Evolutionary conservation across 305 asterid species (phyloP).

Genomic region (Fraxinus baroniana): DNA sequence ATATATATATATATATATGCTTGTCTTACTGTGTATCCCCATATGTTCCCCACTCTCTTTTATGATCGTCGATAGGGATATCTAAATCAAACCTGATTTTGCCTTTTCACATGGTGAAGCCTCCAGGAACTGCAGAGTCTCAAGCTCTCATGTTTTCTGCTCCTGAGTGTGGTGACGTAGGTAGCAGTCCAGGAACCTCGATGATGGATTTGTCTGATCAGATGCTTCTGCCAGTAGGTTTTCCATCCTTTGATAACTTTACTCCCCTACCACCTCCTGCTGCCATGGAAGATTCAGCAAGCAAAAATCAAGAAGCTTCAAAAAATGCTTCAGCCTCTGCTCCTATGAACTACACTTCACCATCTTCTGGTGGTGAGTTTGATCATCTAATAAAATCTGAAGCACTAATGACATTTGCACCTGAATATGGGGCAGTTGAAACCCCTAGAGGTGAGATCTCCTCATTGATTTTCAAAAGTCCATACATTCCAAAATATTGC

Average conservation of each 20-base stretch:
- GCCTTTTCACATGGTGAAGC: conserved; percentile 62
- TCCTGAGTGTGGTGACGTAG: conserved; percentile 73
- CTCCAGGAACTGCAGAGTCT: conserved; percentile 92
- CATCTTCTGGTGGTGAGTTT: conserved; percentile 64
- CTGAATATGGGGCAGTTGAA: conserved; percentile 94
- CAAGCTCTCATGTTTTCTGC: conserved; percentile 59
- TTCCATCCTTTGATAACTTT: conserved; percentile 69
- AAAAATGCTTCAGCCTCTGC: conserved; percentile 45
- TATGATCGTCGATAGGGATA: conserved; percentile 1
- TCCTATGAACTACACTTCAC: conserved; percentile 43
- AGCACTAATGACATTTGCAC: conserved; percentile 96
- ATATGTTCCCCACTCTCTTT: conserved; percentile 1
- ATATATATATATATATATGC: background rate
- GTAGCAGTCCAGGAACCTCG: conserved; percentile 74
- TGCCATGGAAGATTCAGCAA: conserved; percentile 58
- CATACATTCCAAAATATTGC: conserved; percentile 82
- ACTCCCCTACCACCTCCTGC: conserved; percentile 58
- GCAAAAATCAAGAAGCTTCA: conserved; percentile 61
- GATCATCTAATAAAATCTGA: conserved; percentile 93
- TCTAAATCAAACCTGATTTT: conserved; percentile 14
- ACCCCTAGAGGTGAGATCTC: conserved; percentile 64
- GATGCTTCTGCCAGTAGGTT: conserved; percentile 72
- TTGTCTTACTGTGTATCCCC: conserved; percentile 18
- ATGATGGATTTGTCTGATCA: conserved; percentile 88
- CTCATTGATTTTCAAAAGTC: conserved; percentile 73